Percentiles rank a stretch among this genome's conserved stretches.
Evolutionary conservation across 371 early-diverging fungal genomes (phyloP).

Genomic region (Rhizomucor miehei): DNA sequence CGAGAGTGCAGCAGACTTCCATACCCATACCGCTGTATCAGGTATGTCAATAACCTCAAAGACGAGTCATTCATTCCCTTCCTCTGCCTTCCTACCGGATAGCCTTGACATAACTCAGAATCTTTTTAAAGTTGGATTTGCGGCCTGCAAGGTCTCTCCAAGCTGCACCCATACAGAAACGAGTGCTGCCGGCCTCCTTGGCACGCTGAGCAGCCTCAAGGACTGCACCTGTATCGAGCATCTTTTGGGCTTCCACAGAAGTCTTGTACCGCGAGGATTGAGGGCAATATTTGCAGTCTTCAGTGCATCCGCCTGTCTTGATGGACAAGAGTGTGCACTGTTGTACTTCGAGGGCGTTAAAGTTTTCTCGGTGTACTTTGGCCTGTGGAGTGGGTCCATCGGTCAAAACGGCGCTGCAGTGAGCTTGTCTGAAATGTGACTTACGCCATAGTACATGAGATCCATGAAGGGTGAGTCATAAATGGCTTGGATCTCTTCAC

Average conservation of each 20-base stretch:
- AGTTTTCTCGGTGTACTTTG: conserved; percentile 73
- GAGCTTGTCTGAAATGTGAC: conserved; percentile 15
- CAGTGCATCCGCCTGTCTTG: conserved; percentile 89
- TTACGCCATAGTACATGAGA: conserved; percentile 73
- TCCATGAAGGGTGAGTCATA: conserved; percentile 84
- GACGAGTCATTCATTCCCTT: neutral
- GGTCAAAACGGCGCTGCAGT: neutral
- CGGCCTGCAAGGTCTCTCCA: conserved; percentile 85
- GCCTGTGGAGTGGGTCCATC: conserved; percentile 40
- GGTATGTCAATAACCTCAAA: neutral
- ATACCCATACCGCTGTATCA: conserved; percentile 75
- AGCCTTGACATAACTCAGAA: conserved; percentile 73
- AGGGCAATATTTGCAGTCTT: conserved; percentile 86
- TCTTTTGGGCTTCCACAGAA: conserved; percentile 69
- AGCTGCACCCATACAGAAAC: conserved; percentile 85
- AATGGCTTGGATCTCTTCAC: conserved; percentile 73
- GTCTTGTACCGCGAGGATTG: conserved; percentile 81
- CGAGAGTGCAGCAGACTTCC: conserved; percentile 90
- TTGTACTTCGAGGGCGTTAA: conserved; percentile 75
- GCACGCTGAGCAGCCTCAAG: conserved; percentile 77
- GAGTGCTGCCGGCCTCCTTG: conserved; percentile 79
- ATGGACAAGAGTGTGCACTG: conserved; percentile 82
- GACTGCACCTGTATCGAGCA: conserved; percentile 71
- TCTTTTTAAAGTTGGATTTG: conserved; percentile 82
- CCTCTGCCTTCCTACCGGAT: conserved; percentile 58